These are phyloP conservation scores for Colletotrichum sp. DNA, from an alignment of 2,329 filamentous ascomycete genomes.

Conservation along the genomic window DNA sequence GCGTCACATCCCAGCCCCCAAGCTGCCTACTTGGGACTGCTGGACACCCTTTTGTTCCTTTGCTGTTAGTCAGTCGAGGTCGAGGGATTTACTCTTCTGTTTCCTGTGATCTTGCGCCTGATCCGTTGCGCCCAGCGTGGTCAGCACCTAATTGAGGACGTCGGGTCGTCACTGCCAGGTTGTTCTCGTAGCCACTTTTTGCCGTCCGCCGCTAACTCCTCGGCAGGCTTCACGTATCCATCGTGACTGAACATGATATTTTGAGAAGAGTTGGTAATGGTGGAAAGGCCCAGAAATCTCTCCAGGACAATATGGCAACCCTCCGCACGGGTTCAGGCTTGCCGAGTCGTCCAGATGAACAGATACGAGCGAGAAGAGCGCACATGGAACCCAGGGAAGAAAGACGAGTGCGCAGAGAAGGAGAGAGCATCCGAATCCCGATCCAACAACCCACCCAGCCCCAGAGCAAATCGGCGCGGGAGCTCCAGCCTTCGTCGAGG, in stretches of 20 bases:
- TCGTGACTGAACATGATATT: slow-evolving; percentile 8
- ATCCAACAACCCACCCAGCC: background rate
- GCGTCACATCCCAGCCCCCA: background rate
- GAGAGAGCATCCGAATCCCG: slow-evolving; percentile 3
- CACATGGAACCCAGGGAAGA: slow-evolving; percentile 19
- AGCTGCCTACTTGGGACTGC: background rate
- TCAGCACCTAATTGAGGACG: slow-evolving; percentile 25
- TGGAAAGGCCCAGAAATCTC: slow-evolving; percentile 19
- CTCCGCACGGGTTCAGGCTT: slow-evolving; percentile 44
- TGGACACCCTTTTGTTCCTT: background rate
- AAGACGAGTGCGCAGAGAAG: slow-evolving; percentile 11
- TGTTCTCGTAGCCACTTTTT: slow-evolving; percentile 1
- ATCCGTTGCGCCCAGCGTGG: background rate
- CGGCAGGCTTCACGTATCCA: slow-evolving; percentile 3
- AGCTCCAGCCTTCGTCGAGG: slow-evolving; percentile 38
- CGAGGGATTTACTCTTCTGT: background rate
- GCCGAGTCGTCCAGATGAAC: slow-evolving; percentile 43
- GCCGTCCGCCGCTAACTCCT: background rate
- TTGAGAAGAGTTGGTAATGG: slow-evolving; percentile 18
- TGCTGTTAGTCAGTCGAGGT: background rate
- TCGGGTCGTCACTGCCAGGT: slow-evolving; percentile 20
- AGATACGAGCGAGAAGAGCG: slow-evolving; percentile 31
- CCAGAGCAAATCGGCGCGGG: slow-evolving; percentile 35
- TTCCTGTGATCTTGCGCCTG: background rate
- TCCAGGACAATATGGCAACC: slow-evolving; percentile 47